These are phyloP conservation scores for Fusarium sterilihyphosum DNA, from an alignment of 2,329 filamentous ascomycete species.

Conservation along the genomic window DNA sequence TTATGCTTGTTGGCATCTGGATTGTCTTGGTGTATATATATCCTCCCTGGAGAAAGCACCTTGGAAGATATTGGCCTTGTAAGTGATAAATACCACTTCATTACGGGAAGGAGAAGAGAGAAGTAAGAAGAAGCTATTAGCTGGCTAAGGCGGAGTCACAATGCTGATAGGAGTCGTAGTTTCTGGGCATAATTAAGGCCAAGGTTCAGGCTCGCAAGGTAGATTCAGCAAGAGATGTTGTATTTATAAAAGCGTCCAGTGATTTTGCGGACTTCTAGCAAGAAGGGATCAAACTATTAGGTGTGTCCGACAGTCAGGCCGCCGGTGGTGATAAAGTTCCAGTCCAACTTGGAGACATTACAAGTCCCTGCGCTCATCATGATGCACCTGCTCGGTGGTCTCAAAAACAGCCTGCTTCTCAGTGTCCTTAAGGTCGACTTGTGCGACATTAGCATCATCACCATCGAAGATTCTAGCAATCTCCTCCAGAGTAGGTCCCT, in stretches of 20 bases:
- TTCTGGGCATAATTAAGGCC: accelerated
- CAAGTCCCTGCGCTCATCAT: slow-evolving; percentile 3
- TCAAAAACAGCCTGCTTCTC: slow-evolving; percentile 19
- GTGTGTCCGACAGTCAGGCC: background rate
- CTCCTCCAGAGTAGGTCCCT: slow-evolving; percentile 72
- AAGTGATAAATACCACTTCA: too few species aligned
- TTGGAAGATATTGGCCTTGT: accelerated
- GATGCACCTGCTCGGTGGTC: background rate
- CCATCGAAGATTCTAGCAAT: slow-evolving; percentile 75
- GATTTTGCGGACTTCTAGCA: background rate
- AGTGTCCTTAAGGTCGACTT: background rate
- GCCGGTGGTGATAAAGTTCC: background rate
- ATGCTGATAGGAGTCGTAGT: accelerated
- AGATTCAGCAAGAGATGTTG: background rate
- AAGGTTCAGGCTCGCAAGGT: background rate
- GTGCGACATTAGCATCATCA: slow-evolving; percentile 55
- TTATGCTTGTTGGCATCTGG: background rate
- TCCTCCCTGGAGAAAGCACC: background rate
- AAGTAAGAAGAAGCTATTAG: background rate
- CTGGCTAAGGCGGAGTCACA: background rate
- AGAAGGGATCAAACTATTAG: background rate
- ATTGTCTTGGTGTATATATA: accelerated
- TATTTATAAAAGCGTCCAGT: background rate
- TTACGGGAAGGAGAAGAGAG: background rate
- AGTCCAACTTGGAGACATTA: background rate